Evolutionary conservation across 257 asterid species (phyloP), one percentile per base, ranked within the genome.

Genomic region (Solanum paucissectum): DNA sequence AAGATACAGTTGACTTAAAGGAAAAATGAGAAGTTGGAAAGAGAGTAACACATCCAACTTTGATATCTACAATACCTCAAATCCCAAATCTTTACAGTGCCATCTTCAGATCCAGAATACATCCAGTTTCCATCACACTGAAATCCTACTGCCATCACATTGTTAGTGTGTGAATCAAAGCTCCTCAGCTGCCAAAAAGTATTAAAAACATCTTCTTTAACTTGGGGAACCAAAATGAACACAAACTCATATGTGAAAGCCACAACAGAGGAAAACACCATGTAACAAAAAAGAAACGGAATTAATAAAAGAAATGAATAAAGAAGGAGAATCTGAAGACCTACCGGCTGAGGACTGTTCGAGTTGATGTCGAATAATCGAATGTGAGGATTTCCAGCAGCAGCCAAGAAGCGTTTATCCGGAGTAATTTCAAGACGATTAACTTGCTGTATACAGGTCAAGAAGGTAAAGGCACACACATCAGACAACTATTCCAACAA

Each of bases 41-140:
- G 32, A 84, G 11, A 12, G 18, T 7, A 49, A 82, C 44, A 29
- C 18, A 69, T 42, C 76, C 29, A 42, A 66, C 38, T 60, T 84
- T 34, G 29, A 36, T 13, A 62, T 60, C 44, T 25, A 32, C 55
- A 71, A 87, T 85, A 95, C 99, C 99, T 93, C 91, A 97, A 90
- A 83, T 97, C 99, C 99, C 99, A 97, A 86, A 97, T 94, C 91
- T 97, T 97, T 27, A 97, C 99, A 23, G 99, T 97, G 88, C 99
- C 99, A 91, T 97, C 99, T 94, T 97, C 99, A 86, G 99, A 97
- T 87, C 99, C 99, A 8, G 99, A 97, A 89, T 95, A 97, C 99
- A 97, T 97, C 99, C 99, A 97, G 82, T 96, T 95, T 66, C 99
- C 99, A 90, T 97, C 99, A 88, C 99, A 95, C 88, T 94, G 98